Evolutionary conservation across 2,329 filamentous ascomycete genomes (phyloP).

Genomic region (Trichoderma asperellum): DNA sequence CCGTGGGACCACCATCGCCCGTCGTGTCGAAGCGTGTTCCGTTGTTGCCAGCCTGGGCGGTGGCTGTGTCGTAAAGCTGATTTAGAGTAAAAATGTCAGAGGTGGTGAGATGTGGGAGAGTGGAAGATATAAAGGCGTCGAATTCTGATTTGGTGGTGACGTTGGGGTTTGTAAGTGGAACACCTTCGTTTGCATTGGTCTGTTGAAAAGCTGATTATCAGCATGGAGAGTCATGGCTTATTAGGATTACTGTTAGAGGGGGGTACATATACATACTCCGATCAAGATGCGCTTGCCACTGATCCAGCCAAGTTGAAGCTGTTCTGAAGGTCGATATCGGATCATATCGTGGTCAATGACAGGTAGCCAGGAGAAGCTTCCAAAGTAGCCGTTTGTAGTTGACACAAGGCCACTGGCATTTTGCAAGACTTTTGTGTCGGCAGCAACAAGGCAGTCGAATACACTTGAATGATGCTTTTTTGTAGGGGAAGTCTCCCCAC

Average conservation of each 20-base stretch:
- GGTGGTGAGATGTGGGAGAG: conserved; percentile 42
- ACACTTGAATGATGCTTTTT: conserved; percentile 32
- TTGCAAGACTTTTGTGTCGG: conserved; percentile 42
- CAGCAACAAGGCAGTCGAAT: conserved; percentile 43
- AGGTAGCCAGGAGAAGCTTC: conserved; percentile 44
- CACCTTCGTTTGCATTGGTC: conserved; percentile 47
- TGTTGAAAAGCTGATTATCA: conserved; percentile 21
- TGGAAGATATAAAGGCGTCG: conserved; percentile 37
- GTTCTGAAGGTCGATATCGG: conserved; percentile 36
- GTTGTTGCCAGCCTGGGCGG: conserved; percentile 33
- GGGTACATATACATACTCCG: conserved; percentile 32
- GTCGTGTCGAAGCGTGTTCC: conserved; percentile 44
- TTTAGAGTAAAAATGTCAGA: conserved; percentile 41
- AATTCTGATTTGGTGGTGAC: conserved; percentile 41
- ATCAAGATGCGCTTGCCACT: conserved; percentile 43
- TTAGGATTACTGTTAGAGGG: background rate
- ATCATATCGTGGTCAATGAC: conserved; percentile 45
- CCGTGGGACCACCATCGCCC: conserved; percentile 47
- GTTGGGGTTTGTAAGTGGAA: conserved; percentile 43
- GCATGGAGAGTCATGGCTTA: background rate
- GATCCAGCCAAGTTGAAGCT: conserved; percentile 38
- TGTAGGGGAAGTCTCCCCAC: conserved; percentile 28
- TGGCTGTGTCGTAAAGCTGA: conserved; percentile 36
- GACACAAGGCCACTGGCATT: conserved; percentile 43
- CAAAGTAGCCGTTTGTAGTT: conserved; percentile 34